Evolutionary conservation across 2,329 filamentous ascomycete species (phyloP), one percentile per base, ranked within the genome.

Genomic region (Apiospora saccharicola): DNA sequence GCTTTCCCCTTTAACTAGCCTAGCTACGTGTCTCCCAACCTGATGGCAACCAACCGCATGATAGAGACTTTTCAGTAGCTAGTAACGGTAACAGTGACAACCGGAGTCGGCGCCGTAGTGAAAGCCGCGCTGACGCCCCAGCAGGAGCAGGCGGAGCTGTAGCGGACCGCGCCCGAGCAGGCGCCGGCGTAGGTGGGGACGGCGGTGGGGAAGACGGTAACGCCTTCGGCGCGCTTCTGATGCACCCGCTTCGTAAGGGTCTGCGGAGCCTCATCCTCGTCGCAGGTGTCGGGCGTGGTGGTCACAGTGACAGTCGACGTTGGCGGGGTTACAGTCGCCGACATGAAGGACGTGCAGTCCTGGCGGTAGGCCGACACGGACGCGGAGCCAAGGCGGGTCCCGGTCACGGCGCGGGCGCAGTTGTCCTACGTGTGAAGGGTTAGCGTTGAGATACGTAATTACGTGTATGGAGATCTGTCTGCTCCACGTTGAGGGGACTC

Each of bases 391-490:
- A 22, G 57, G 57, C 34, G 34, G 57, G 57, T 64, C 22, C 57
- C 57, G 30, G 57, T 64, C 19, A 64, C 57, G 57, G 57, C 57
- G 34, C 57, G 57, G 57, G 57, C 57, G 34, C 57, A 64, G 57
- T 64, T 64, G 57, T 64, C 57, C 57, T 64, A 10, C 4, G 34
- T 7, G 19, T 2, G 1, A 12, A n/a, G 12, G 14, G 53, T 61
- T 61, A 61, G 30, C 7, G 22, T 61, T 5, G 4, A 19, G 3
- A 53, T 14, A 53, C 49, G 6, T 13, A 14, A n/a, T n/a, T n/a
- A n/a, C n/a, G n/a, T n/a, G n/a, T 53, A 26, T 30, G 13, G 5
- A 49, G 1, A n/a, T 8, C 19, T 8, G 37, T 7, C 26, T 4
- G n/a, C n/a, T n/a, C n/a, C n/a, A n/a, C n/a, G n/a, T n/a, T n/a